A percentile compares a stretch with the other conserved stretches of the same genome.
Evolutionary conservation across 2,329 filamentous ascomycete species (phyloP).

Genomic region (Didymella exigua): DNA sequence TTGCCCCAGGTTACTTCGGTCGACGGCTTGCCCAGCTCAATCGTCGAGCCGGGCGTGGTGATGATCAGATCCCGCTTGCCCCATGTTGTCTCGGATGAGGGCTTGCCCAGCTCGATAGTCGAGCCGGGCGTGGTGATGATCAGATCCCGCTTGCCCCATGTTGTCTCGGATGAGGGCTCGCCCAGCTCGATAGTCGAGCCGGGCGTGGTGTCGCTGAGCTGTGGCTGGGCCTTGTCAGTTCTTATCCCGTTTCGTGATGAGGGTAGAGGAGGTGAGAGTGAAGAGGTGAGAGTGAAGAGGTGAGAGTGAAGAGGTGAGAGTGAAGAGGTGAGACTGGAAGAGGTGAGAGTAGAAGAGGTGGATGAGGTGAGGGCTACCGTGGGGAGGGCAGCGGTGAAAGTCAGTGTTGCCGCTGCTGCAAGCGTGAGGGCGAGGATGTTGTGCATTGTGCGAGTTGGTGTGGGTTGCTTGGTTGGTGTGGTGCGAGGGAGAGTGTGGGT

Average conservation of each 20-base stretch:
- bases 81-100: conserved; percentile 24
- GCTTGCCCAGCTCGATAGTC: conserved; percentile 14
- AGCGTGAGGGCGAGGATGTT: background rate
- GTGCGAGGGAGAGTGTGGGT: too few relatives aligned
- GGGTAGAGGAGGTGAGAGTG: too few relatives aligned
- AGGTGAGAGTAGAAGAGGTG: too few relatives aligned
- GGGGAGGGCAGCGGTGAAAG: background rate
- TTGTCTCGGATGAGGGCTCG: conserved; percentile 23
- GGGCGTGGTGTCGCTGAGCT: conserved; percentile 4
- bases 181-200: conserved; percentile 18
- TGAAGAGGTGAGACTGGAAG: too few relatives aligned
- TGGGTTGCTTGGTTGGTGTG: too few relatives aligned
- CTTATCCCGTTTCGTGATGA: background rate
- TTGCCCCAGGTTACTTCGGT: conserved; percentile 31
- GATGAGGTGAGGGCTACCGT: too few relatives aligned
- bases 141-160: conserved; percentile 20
- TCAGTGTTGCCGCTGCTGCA: too few relatives aligned
- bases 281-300: too few relatives aligned
- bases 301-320: too few relatives aligned
- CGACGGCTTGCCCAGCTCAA: conserved; percentile 23
- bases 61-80: conserved; percentile 21
- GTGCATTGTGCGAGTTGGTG: background rate
- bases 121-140: background rate
- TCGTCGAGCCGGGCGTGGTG: conserved; percentile 1
- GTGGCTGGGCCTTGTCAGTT: background rate